phyloP scores from a whole-genome alignment of 345 rosid species.

The Raphanus sativus region DNA sequence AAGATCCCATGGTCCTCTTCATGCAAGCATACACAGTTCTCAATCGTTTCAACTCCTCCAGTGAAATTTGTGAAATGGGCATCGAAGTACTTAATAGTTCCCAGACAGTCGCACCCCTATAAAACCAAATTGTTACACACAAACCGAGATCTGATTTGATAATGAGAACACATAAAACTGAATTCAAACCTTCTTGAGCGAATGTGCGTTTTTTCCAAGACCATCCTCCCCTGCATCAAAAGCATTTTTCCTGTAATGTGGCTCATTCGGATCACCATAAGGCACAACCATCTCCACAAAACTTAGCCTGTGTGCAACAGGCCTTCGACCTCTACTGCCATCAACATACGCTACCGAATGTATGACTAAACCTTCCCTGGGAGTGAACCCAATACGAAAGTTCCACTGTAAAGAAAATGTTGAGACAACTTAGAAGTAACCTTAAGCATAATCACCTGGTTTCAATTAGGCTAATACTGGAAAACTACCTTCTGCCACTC shows the following conservation, averaged over 20 bases:
- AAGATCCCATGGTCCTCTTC: conserved; percentile 92
- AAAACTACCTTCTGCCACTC: conserved; percentile 86
- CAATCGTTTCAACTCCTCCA: conserved; percentile 89
- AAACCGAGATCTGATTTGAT: conserved; percentile 9
- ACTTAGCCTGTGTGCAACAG: conserved; percentile 86
- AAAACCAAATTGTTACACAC: conserved; percentile 12
- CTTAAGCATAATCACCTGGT: conserved; percentile 10
- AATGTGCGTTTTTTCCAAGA: conserved; percentile 90
- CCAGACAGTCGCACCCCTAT: conserved; percentile 92
- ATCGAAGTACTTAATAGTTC: conserved; percentile 82
- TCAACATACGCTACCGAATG: conserved; percentile 88
- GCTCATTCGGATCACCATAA: conserved; percentile 94
- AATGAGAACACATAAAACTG: conserved; percentile 20
- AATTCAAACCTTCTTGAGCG: conserved; percentile 75
- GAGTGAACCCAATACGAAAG: conserved; percentile 92
- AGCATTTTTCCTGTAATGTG: conserved; percentile 93
- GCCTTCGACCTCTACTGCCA: conserved; percentile 87
- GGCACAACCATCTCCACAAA: conserved; percentile 98
- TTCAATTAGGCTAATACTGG: neutral
- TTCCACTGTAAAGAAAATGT: conserved; percentile 69
- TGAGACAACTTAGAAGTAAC: conserved; percentile 17
- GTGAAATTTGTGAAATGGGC: conserved; percentile 88
- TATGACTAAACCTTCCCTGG: conserved; percentile 86
- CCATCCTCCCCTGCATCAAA: conserved; percentile 98
- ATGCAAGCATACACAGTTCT: conserved; percentile 86